Conservation (phyloP, 208 protist genomes). For the Kentomonas sorsogonicus region DNA sequence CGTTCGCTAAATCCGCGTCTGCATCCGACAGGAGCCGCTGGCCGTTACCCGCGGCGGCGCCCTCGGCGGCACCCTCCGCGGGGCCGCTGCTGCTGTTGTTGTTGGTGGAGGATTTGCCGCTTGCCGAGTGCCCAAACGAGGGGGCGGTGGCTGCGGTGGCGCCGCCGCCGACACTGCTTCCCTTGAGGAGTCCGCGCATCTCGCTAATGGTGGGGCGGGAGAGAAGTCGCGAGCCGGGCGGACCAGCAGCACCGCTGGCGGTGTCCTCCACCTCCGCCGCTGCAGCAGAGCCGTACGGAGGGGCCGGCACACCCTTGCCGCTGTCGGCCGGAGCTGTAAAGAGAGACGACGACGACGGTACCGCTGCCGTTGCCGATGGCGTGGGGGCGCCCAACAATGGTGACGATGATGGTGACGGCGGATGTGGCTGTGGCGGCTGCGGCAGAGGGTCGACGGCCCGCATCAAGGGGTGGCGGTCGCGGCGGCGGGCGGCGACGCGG, state of each 20-base stretch:
- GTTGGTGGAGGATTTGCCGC: neutral
- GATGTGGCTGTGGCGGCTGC: no score
- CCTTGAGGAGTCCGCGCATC: no score
- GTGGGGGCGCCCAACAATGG: conserved; percentile 8
- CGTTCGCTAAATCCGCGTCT: neutral
- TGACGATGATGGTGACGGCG: neutral
- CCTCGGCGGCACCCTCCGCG: neutral
- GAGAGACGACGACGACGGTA: neutral
- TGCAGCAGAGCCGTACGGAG: no score
- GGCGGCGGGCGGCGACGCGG: conserved; percentile 10
- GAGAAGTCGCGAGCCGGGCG: no score
- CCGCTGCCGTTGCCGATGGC: neutral
- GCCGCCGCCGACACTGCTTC: no score
- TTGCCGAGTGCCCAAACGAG: no score
- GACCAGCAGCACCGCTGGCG: no score
- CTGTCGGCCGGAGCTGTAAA: neutral
- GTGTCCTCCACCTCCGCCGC: no score
- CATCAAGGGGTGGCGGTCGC: neutral
- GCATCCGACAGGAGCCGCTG: neutral
- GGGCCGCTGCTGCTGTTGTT: neutral
- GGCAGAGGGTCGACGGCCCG: no score
- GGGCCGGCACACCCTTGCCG: neutral
- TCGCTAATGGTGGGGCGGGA: no score
- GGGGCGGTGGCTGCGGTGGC: no score
- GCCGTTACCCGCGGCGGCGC: neutral